Base-by-base conservation (phyloP, 2,329 filamentous ascomycete genomes). In the Cladophialophora chaetospira region DNA sequence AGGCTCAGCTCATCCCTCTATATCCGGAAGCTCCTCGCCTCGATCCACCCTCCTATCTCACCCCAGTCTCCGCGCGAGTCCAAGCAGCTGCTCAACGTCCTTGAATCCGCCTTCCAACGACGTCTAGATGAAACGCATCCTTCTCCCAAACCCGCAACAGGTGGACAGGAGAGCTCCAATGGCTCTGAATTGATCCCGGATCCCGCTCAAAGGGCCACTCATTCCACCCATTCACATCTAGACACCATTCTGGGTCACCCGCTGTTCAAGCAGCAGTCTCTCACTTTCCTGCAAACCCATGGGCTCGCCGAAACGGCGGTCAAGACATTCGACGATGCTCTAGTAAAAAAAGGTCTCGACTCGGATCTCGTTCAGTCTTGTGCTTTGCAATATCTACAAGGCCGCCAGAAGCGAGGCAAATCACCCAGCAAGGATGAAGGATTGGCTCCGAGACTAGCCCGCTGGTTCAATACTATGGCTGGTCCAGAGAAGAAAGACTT, bases 61-160 rank as follows among this genome's bases (percentile, higher is more conserved):
- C 63, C 63, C 3, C 74, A 85, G 13, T 82, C 77, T 23, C 74
- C 78, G 3, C 77, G 77, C 55, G 82, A 88, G 65, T 84, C 81
- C 13, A 75, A 82, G 60, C 79, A 83, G 64, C 74, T 88, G 5
- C 77, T 88, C 36, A 78, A 75, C 51, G 75, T 84, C 17, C 77
- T 88, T 61, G 86, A 83, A 19, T 78, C 77, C 36, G 87, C 84
- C 10, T 88, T 88, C 69, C 78, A 83, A 63, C 75, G 78, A 47
- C 83, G 87, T 57, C 78, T 88, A 38, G 84, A 88, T 65, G 76
- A 74, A 51, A 79, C 81, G 57, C 80, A 86, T 70, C 80, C 79
- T 15, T 66, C 69, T 28, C 62, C 65, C n/a, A 58, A 61, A 36
- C 53, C 55, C 11, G 29, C 63, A 47, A 58, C 61, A 11, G 51